Base-by-base conservation (phyloP, 768 basidiomycete species). In the Trametes coccinea region DNA sequence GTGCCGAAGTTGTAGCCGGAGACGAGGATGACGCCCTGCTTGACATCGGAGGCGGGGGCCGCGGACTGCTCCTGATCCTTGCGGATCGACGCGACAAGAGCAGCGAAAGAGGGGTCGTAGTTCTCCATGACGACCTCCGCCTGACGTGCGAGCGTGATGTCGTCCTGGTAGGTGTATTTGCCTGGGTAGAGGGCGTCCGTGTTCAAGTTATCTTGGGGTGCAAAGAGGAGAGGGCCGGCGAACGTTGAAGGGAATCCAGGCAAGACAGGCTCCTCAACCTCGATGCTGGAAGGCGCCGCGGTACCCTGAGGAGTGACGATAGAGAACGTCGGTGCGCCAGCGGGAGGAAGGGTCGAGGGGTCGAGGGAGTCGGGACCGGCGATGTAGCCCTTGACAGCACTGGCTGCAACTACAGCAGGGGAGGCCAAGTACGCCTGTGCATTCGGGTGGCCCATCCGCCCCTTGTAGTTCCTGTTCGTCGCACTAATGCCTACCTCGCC, bases 81-180 rank as follows among this genome's bases (percentile, higher is more conserved):
- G 14, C 79, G 72, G 14, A 90, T 74, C 10, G 81, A 76, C 2
- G 84, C 82, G 40, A 92, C 88, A 55, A 85, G 83, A 1, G 78
- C 54, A 11, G 96, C 91, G 73, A 98, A 98, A 0, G 80, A 75
- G 0, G 93, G 88, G 69, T 99, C 96, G 74, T 99, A 98, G 78
- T 98, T 99, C 78, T 99, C 96, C 95, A 98, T 98, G 43, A 98
- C 96, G 22, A 98, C 90, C 69, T 97, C 86, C 2, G 94, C 95
- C 74, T 98, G 97, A 31, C 88, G 85, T 63, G 88, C 89, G 39
- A 94, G 93, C 2, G 96, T 98, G 73, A 99, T 97, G 70, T 98
- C 97, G 73, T 99, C 97, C 75, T 97, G 95, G 75, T 99, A 99
- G 5, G 96, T 99, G 75, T 97, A 98, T 75, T 97, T 98, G 17